Evolutionary conservation across 768 basidiomycete genomes (phyloP), one percentile per base, ranked within the genome.

Genomic region (Pleurotus djamor): DNA sequence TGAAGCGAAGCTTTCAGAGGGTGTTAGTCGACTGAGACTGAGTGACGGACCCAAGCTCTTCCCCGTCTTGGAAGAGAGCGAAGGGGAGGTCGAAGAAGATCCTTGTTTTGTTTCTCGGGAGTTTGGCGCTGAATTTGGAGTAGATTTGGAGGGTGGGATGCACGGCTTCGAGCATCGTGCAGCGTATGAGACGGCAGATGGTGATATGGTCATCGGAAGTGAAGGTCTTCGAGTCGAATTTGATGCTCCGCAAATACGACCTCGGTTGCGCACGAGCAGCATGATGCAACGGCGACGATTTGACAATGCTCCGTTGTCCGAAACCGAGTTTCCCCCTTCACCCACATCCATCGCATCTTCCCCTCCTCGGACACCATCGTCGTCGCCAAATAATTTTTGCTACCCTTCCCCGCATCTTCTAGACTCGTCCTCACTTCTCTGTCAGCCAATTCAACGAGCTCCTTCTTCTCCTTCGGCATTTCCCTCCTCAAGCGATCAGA

Each of bases 61-160:
- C 66, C 76, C 79, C 9, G 79, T 80, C 17, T 74, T 68, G 50
- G 79, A 79, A 57, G 73, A 74, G 57, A 69, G 67, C 13, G 74
- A 73, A 41, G 72, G 69, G 3, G 63, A 68, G n/a, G 59, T 59
- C 9, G 68, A 70, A 16, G 68, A 69, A 13, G 68, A 68, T 38
- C 60, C 56, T 14, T 51, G 67, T 14, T 66, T 63, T 34, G 64
- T 61, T 38, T 61, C 61, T n/a, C 64, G 65, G 48, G 73, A 74
- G 48, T 66, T 75, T 21, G 71, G 76, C 38, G 59, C 73, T 10
- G 72, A 72, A 5, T 63, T 76, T 9, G 67, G 68, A 13, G 67
- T 72, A 33, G 72, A 72, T 50, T 57, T 71, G 5, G 73, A 71
- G 57, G 66, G 64, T 28, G 70, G 69, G 4, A 63, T 69, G 47